Evolutionary conservation across 2,329 filamentous ascomycete species (phyloP).

Genomic region (Dactylellina cionopaga): DNA sequence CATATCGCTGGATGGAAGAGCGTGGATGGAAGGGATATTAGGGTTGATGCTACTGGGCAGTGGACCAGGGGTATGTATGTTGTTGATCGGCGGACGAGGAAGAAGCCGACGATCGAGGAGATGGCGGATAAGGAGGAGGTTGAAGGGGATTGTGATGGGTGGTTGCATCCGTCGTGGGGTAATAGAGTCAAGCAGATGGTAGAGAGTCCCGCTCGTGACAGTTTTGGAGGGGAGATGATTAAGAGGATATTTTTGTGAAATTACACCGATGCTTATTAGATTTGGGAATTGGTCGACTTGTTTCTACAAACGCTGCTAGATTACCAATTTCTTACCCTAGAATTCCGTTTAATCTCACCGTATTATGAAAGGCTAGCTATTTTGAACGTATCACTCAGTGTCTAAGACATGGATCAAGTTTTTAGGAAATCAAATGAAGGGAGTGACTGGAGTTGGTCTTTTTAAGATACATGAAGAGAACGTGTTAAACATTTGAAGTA

Average conservation of each 20-base stretch:
- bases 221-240: conserved; percentile 54
- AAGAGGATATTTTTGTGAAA: conserved; percentile 53
- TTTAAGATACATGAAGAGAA: no score
- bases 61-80: conserved; percentile 95
- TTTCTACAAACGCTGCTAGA: no score
- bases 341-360: no score
- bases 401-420: no score
- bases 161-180: conserved; percentile 77
- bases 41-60: conserved; percentile 88
- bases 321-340: no score
- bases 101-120: conserved; percentile 61
- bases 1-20: conserved; percentile 65
- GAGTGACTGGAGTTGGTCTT: no score
- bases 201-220: conserved; percentile 58
- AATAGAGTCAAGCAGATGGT: conserved; percentile 83
- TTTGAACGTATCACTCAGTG: no score
- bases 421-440: no score
- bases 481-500: no score
- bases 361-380: no score
- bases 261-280: background rate
- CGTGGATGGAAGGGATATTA: conserved; percentile 78
- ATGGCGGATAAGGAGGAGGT: conserved; percentile 67
- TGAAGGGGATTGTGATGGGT: conserved; percentile 77
- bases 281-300: background rate
- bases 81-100: conserved; percentile 73